Conservation (phyloP, 768 basidiomycete species). For the Hericium alpestre region DNA sequence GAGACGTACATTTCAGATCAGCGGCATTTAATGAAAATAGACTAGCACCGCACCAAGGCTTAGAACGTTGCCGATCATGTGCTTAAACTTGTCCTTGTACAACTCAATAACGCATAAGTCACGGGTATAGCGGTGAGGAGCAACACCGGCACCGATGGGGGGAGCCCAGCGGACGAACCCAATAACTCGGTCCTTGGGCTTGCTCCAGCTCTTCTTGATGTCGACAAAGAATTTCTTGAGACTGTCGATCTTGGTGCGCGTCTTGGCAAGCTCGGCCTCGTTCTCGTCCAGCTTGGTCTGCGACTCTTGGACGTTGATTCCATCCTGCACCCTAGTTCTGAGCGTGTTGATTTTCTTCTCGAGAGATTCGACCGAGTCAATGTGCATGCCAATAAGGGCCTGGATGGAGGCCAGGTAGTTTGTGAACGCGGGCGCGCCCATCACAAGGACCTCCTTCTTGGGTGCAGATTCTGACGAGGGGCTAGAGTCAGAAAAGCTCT, state of each 20-base stretch:
- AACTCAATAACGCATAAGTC: constrained; percentile 20
- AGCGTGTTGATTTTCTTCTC: constrained; percentile 11
- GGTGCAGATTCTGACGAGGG: constrained; percentile 7
- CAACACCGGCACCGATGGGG: constrained; percentile 12
- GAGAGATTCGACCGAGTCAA: constrained; percentile 10
- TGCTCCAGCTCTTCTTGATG: constrained; percentile 15
- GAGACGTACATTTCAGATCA: constrained; percentile 8
- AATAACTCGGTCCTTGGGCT: constrained; percentile 18
- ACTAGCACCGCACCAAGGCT: constrained; percentile 15
- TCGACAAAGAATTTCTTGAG: constrained; percentile 17
- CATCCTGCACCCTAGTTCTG: constrained; percentile 8
- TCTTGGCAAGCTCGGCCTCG: constrained; percentile 15
- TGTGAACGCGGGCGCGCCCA: constrained; percentile 17
- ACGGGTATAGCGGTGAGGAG: constrained; percentile 15
- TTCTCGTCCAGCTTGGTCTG: constrained; percentile 12
- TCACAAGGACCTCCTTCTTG: constrained; percentile 20
- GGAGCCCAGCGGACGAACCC: constrained; percentile 20
- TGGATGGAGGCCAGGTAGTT: constrained; percentile 18
- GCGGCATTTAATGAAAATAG: constrained; percentile 7
- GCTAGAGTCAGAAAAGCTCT: constrained; percentile 13
- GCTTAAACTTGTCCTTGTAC: constrained; percentile 16
- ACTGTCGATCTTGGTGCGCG: constrained; percentile 8
- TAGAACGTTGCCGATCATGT: constrained; percentile 17
- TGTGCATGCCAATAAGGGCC: constrained; percentile 15
- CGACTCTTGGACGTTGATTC: constrained; percentile 10